Evolutionary conservation across 2,329 filamentous ascomycete genomes (phyloP), one percentile per base, ranked within the genome.

Genomic region (Colletotrichum karsti): DNA sequence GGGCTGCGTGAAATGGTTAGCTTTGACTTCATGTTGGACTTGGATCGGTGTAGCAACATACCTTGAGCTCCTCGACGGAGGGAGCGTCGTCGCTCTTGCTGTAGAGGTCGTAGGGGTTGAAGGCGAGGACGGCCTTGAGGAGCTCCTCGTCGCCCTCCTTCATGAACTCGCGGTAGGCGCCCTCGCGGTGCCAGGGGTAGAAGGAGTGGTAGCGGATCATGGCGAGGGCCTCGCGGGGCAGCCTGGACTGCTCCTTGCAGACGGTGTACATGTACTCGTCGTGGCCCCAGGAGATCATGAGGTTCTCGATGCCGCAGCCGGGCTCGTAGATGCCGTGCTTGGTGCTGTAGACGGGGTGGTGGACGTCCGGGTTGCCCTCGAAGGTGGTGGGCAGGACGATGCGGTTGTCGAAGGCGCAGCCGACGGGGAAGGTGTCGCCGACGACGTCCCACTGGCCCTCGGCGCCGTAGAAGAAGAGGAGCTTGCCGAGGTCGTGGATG

Each of bases 151-250:
- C 94, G 77, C 94, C 91, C 69, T 92, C 90, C 77, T 91, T 87
- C 94, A 97, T 97, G 79, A 97, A 87, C 80, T 93, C 89, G 69
- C 81, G 80, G 81, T 97, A 97, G 7, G 93, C 94, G 61, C 91
- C 91, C 78, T 92, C 91, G 69, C 86, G 89, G 81, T 97, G 94
- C 94, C 94, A 97, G 15, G 94, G 91, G 81, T 97, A 97, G 82
- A 97, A 97, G 6, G 91, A 93, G 82, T 97, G 94, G 81, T 97
- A 97, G 63, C 94, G 86, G 78, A 97, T 96, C 93, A 97, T 97
- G 69, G 94, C 94, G 10, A 97, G 86, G 0, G 92, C 92, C 85
- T 97, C 94, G 51, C 87, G 85, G 0, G 94, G 94, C 46, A 97
- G 85, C 0, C 84, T 91, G 54, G 88, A 91, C 84, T 97, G 94